Conservation (phyloP, 371 early-diverging fungal genomes). For the Coelomomyces lativittatus region DNA sequence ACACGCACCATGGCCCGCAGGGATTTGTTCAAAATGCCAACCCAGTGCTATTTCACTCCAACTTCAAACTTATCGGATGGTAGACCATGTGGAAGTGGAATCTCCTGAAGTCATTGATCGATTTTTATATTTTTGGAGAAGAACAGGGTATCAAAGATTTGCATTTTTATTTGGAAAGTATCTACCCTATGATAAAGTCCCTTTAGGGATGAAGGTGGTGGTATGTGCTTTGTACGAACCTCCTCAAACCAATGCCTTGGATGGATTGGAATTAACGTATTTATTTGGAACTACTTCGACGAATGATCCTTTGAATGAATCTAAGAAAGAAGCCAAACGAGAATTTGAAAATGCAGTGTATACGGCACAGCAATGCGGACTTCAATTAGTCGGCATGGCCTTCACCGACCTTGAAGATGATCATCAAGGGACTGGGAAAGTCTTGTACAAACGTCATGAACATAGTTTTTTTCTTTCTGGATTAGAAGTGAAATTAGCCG, state of each 20-base stretch:
- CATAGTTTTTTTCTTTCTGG: constrained; percentile 87
- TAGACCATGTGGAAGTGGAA: constrained; percentile 98
- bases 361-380: constrained; percentile 56
- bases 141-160: constrained; percentile 72
- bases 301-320: constrained; percentile 3
- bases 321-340: not conserved
- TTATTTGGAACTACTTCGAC: too few species aligned
- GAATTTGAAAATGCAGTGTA: constrained; percentile 27
- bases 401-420: constrained; percentile 87
- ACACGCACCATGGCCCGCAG: constrained; percentile 78
- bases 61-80: constrained; percentile 75
- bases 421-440: constrained; percentile 59
- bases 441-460: constrained; percentile 67
- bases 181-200: constrained; percentile 75
- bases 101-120: constrained; percentile 61
- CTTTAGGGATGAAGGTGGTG: constrained; percentile 90
- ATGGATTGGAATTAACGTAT: constrained; percentile 55
- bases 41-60: constrained; percentile 81
- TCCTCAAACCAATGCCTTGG: constrained; percentile 62
- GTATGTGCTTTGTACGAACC: constrained; percentile 93
- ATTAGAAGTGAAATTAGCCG: constrained; percentile 76
- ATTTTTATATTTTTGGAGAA: constrained; percentile 74
- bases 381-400: constrained; percentile 75
- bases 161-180: constrained; percentile 89
- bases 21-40: constrained; percentile 94